These are phyloP conservation scores for Maudiozyma barnettii DNA, from an alignment of 805 yeast genomes.

Conservation along the genomic window DNA sequence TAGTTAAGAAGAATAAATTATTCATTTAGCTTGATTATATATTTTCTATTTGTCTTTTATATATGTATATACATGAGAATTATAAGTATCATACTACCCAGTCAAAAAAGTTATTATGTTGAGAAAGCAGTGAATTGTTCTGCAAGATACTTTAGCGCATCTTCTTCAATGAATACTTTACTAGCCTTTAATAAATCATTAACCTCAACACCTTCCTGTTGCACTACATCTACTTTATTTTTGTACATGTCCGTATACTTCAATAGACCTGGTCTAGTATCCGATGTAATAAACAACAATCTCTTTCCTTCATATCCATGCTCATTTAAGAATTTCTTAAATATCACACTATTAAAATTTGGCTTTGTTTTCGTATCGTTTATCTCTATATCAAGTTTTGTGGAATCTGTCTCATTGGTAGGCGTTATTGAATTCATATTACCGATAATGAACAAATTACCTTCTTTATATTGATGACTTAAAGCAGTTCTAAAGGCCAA, in stretches of 20 bases:
- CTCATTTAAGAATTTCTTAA: slow-evolving; percentile 38
- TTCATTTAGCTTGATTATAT: too few relatives aligned
- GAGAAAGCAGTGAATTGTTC: slow-evolving; percentile 11
- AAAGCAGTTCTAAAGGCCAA: slow-evolving; percentile 75
- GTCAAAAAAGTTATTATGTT: neutral
- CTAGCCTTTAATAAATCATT: slow-evolving; percentile 76
- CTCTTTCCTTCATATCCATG: slow-evolving; percentile 40
- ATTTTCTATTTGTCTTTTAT: too few relatives aligned
- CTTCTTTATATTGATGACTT: slow-evolving; percentile 68
- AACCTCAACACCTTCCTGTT: slow-evolving; percentile 72
- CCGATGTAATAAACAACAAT: slow-evolving; percentile 60
- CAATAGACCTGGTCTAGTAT: slow-evolving; percentile 50
- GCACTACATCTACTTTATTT: slow-evolving; percentile 51
- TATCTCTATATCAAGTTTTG: slow-evolving; percentile 14
- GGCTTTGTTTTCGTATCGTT: neutral
- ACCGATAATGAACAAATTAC: slow-evolving; percentile 67
- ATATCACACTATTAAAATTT: slow-evolving; percentile 15
- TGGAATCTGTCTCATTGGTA: slow-evolving; percentile 15
- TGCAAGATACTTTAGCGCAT: slow-evolving; percentile 58
- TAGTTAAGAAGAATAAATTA: too few relatives aligned
- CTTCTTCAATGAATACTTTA: slow-evolving; percentile 60
- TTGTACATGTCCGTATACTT: slow-evolving; percentile 45
- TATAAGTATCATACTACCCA: too few relatives aligned
- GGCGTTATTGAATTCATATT: slow-evolving; percentile 23
- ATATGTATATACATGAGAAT: slow-evolving; percentile 1